Conservation (phyloP, 73 alveolate genomes). For the Urostyla sp. region DNA sequence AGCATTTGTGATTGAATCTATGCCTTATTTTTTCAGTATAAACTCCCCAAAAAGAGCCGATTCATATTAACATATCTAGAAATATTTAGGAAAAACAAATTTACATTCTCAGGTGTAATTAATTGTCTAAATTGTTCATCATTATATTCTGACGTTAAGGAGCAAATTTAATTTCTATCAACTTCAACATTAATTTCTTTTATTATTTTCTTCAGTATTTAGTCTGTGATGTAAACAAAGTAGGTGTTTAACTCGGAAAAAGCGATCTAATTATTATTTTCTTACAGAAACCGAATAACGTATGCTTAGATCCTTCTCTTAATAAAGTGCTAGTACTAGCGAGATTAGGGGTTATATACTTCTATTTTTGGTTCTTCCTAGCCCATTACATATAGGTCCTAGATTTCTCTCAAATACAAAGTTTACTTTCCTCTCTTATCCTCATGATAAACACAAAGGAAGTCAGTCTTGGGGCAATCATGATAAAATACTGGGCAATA, state of each 20-base stretch:
- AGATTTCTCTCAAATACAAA: constrained; percentile 89
- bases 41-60: constrained; percentile 92
- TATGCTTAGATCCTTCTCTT: constrained; percentile 93
- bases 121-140: constrained; percentile 77
- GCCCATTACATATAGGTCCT: constrained; percentile 92
- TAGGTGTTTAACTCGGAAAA: constrained; percentile 78
- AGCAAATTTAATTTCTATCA: constrained; percentile 78
- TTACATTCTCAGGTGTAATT: constrained; percentile 89
- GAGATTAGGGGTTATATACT: constrained; percentile 95
- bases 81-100: background rate
- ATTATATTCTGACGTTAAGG: constrained; percentile 69
- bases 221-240: constrained; percentile 85
- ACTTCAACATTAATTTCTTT: constrained; percentile 91
- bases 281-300: constrained; percentile 84
- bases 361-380: constrained; percentile 97
- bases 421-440: constrained; percentile 87
- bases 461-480: constrained; percentile 83
- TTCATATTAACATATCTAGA: constrained; percentile 95
- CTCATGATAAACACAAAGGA: constrained; percentile 82
- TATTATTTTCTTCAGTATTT: constrained; percentile 84
- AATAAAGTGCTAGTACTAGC: constrained; percentile 85
- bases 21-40: constrained; percentile 92
- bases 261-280: constrained; percentile 81
- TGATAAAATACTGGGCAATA: constrained; percentile 96
- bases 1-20: constrained; percentile 86